Percentiles rank a stretch among this genome's conserved stretches.
Conservation (phyloP, 371 early-diverging fungal genomes). For the Mucor racemosus region DNA sequence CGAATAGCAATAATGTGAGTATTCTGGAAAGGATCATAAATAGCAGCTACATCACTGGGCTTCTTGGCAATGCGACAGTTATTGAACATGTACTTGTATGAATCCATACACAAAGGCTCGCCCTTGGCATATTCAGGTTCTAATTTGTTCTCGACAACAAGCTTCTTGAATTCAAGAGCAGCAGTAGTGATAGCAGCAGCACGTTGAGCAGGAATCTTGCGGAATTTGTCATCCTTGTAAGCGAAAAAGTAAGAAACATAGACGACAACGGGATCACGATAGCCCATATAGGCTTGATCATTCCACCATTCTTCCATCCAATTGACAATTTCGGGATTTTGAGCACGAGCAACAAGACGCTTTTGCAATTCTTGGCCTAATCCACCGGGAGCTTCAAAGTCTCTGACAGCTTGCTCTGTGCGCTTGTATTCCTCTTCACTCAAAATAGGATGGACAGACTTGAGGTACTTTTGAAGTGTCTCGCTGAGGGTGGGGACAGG, state of each 20-base stretch:
- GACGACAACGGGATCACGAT: constrained; percentile 94
- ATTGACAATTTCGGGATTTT: constrained; percentile 70
- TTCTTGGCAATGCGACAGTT: constrained; percentile 90
- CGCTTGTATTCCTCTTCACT: constrained; percentile 72
- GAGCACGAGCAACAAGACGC: constrained; percentile 75
- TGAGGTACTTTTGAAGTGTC: constrained; percentile 81
- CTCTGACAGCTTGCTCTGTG: constrained; percentile 72
- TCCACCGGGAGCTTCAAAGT: constrained; percentile 85
- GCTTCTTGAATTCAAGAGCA: constrained; percentile 84
- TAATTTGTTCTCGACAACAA: constrained; percentile 78
- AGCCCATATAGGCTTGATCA: constrained; percentile 90
- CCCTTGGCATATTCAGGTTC: constrained; percentile 86
- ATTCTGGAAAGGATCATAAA: constrained; percentile 78
- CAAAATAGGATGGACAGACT: constrained; percentile 78
- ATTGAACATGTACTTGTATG: constrained; percentile 96
- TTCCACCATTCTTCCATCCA: constrained; percentile 98
- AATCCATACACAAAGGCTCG: constrained; percentile 85
- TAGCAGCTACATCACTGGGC: constrained; percentile 80
- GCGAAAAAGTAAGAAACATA: constrained; percentile 87
- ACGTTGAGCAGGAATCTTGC: constrained; percentile 78
- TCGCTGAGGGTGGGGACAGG: constrained; percentile 89
- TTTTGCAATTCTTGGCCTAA: constrained; percentile 83
- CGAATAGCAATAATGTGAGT: constrained; percentile 87
- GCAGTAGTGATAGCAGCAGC: constrained; percentile 90
- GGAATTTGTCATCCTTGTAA: constrained; percentile 83